These are phyloP conservation scores for Sordaria brevicollis DNA, from an alignment of 495 filamentous ascomycete species.

Conservation along the genomic window DNA sequence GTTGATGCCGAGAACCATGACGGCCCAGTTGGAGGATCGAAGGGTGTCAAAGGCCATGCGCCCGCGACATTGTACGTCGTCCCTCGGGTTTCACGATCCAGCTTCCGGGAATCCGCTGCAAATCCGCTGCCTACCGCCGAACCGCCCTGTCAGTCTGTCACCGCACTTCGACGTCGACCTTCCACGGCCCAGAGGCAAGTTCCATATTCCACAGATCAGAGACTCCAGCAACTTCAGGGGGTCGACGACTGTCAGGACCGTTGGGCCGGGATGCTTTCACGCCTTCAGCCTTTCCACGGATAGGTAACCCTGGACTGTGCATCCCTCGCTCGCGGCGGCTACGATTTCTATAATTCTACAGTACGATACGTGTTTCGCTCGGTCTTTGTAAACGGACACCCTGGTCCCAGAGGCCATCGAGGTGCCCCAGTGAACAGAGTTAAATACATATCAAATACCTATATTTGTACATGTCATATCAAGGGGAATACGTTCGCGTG, in stretches of 20 bases:
- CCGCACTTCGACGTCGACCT: not conserved
- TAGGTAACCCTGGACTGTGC: not conserved
- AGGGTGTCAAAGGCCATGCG: not conserved
- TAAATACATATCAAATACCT: too few species aligned
- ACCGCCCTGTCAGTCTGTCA: too few species aligned
- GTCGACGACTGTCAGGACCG: not conserved
- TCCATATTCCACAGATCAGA: too few species aligned
- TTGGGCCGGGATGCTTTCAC: not conserved
- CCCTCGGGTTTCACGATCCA: not conserved
- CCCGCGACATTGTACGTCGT: not conserved
- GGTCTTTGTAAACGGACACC: not conserved
- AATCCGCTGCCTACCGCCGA: not conserved
- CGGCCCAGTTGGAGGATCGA: too few species aligned
- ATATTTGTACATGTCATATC: not conserved
- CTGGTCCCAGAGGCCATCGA: not conserved
- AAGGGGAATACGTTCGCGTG: not conserved
- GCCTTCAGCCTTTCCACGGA: not conserved
- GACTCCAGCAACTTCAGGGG: not conserved
- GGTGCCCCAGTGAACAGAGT: not conserved
- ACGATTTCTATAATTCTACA: not conserved
- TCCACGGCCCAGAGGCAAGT: not conserved
- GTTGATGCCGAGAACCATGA: not conserved
- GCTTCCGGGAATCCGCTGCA: not conserved
- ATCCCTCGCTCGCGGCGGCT: not conserved
- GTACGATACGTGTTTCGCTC: not conserved